phyloP scores from a whole-genome alignment of 345 rosid genomes.

The Melaleuca quinquenervia region DNA sequence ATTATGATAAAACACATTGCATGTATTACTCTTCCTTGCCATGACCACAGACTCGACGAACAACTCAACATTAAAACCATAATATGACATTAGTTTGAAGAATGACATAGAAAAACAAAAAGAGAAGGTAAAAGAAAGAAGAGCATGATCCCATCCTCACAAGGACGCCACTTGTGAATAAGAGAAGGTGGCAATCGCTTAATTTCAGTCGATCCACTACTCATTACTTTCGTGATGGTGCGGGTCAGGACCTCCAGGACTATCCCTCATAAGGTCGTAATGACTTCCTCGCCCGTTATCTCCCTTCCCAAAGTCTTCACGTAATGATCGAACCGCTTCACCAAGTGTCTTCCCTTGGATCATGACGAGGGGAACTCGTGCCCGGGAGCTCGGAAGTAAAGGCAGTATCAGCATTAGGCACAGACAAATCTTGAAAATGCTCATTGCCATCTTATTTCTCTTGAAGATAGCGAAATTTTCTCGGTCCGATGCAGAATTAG shows the following conservation, averaged over 20 bases:
- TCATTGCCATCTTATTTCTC: neutral
- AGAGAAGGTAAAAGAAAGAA: no score
- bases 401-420: neutral
- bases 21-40: no score
- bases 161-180: neutral
- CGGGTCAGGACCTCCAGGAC: constrained; percentile 1
- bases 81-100: no score
- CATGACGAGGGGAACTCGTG: neutral
- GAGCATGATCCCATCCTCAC: no score
- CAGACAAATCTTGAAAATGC: neutral
- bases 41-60: no score
- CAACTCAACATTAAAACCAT: no score
- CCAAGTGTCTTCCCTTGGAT: neutral
- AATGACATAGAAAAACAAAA: no score
- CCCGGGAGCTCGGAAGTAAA: neutral
- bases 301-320: neutral
- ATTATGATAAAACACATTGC: neutral
- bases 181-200: neutral
- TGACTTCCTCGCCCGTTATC: neutral
- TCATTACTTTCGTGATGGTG: neutral
- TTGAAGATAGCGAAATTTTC: neutral
- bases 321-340: neutral
- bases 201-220: no score
- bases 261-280: neutral
- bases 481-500: neutral